These are phyloP conservation scores for Onygenales sp. DNA, from an alignment of 2,329 filamentous ascomycete species.

Conservation along the genomic window DNA sequence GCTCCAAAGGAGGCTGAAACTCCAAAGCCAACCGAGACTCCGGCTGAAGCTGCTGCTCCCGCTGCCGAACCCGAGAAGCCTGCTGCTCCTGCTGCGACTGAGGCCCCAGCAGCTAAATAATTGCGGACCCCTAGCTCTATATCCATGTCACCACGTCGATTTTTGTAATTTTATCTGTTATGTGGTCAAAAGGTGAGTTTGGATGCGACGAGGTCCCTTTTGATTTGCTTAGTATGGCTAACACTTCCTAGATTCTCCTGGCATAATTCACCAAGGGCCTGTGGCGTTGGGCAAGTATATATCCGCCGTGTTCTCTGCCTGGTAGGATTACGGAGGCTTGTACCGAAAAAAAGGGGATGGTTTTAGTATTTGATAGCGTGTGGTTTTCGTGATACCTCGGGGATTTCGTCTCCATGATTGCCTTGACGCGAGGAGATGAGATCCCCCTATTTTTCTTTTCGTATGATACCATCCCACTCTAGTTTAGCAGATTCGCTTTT, in stretches of 20 bases:
- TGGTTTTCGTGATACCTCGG: slow-evolving; percentile 1
- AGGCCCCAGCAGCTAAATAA: not conserved
- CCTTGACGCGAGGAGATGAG: not conserved
- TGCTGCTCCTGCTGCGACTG: not conserved
- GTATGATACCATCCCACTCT: not conserved
- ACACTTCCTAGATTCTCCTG: not conserved
- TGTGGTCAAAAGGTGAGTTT: not conserved
- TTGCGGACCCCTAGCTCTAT: not conserved
- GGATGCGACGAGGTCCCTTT: too few species aligned
- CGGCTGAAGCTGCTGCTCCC: not conserved
- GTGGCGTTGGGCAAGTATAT: not conserved
- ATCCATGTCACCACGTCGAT: not conserved
- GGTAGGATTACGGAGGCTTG: not conserved
- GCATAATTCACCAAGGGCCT: not conserved
- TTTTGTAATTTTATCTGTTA: not conserved
- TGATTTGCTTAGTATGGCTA: not conserved
- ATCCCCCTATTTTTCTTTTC: not conserved
- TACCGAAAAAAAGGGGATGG: not conserved
- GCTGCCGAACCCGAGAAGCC: not conserved
- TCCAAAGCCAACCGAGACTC: slow-evolving; percentile 1
- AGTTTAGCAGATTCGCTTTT: not conserved
- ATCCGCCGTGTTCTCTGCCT: not conserved
- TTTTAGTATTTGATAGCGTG: slow-evolving; percentile 1
- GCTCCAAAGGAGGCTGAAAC: slow-evolving; percentile 6
- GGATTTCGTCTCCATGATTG: not conserved